Evolutionary conservation across 768 basidiomycete species (phyloP).

Genomic region (Mycena capillaripes): DNA sequence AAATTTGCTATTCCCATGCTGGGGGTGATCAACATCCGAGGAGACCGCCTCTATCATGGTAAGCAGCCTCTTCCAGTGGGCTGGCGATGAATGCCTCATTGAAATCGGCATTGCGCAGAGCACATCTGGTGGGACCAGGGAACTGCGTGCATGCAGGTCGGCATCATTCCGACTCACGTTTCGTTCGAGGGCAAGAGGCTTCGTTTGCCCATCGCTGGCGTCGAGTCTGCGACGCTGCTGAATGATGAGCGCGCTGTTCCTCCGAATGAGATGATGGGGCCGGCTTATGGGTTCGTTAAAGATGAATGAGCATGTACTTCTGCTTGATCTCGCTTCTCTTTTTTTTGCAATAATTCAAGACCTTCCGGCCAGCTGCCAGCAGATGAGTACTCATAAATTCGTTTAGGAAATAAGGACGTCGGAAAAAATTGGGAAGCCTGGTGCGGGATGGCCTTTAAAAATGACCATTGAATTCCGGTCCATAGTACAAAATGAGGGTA

Average conservation of each 20-base stretch:
- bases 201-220: slow-evolving; percentile 44
- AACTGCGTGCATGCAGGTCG: slow-evolving; percentile 40
- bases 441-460: no score
- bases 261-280: slow-evolving; percentile 45
- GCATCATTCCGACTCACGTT: slow-evolving; percentile 40
- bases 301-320: no score
- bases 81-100: not conserved
- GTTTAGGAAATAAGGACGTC: no score
- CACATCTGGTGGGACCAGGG: slow-evolving; percentile 51
- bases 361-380: no score
- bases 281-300: slow-evolving; percentile 37
- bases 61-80: not conserved
- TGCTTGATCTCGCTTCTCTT: no score
- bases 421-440: no score
- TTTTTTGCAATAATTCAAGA: no score
- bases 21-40: slow-evolving; percentile 67
- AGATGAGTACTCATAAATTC: no score
- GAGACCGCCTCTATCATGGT: slow-evolving; percentile 49
- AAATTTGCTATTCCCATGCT: slow-evolving; percentile 66
- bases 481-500: no score
- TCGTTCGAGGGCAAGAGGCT: slow-evolving; percentile 38
- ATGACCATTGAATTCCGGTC: no score
- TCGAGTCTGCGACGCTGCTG: slow-evolving; percentile 41
- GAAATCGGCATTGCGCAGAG: slow-evolving; percentile 32
- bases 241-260: slow-evolving; percentile 41